phyloP scores from a whole-genome alignment of 371 early-diverging fungal genomes.

The Mucor mucedo region DNA sequence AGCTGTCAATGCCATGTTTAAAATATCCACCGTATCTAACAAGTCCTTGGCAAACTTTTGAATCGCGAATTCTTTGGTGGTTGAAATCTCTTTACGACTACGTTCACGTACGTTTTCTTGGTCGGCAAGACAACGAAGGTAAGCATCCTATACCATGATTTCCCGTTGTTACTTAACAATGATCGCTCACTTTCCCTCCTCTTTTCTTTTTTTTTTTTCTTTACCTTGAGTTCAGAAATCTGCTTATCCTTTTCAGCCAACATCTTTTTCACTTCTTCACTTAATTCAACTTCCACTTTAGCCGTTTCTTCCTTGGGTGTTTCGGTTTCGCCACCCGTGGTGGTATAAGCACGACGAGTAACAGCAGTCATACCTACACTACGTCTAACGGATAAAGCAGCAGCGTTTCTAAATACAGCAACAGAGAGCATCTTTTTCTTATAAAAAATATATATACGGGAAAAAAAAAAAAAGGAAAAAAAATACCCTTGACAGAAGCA shows the following conservation, averaged over 20 bases:
- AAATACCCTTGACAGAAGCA: constrained; percentile 16
- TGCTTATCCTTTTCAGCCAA: constrained; percentile 80
- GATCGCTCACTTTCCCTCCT: background rate
- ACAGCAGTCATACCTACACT: constrained; percentile 10
- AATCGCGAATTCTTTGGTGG: constrained; percentile 85
- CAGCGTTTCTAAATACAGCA: constrained; percentile 28
- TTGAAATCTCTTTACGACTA: constrained; percentile 84
- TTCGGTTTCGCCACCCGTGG: constrained; percentile 30
- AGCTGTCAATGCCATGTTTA: constrained; percentile 80
- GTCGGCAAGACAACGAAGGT: constrained; percentile 93
- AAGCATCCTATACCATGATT: constrained; percentile 60
- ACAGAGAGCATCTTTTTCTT: constrained; percentile 25
- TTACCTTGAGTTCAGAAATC: constrained; percentile 81
- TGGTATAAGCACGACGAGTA: constrained; percentile 36
- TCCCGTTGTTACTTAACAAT: too few species aligned
- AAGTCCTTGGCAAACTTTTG: constrained; percentile 97
- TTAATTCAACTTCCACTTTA: constrained; percentile 30
- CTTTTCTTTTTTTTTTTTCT: too few species aligned
- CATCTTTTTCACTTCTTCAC: constrained; percentile 43
- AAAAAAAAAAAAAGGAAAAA: constrained; percentile 2
- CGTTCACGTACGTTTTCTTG: constrained; percentile 93
- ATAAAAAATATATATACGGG: background rate
- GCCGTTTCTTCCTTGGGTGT: constrained; percentile 19
- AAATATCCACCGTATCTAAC: constrained; percentile 91
- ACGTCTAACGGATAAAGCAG: constrained; percentile 25